Conservation (phyloP, 2,329 filamentous ascomycete species). For the Aspergillus intermedius region DNA sequence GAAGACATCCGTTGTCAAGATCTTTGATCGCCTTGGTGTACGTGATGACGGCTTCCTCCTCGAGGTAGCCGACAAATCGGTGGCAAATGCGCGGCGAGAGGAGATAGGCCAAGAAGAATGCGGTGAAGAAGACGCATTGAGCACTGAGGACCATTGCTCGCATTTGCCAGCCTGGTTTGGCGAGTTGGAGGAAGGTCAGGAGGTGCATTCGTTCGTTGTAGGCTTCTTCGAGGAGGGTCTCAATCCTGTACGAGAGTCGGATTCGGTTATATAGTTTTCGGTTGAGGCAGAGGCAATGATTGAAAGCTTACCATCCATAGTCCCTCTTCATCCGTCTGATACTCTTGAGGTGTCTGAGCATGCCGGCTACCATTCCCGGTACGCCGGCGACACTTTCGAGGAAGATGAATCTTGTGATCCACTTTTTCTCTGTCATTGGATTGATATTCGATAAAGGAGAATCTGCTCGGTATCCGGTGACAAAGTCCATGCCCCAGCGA, state of each 20-base stretch:
- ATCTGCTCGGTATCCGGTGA: slow-evolving; percentile 62
- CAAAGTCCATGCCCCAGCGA: slow-evolving; percentile 73
- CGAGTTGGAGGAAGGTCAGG: slow-evolving; percentile 87
- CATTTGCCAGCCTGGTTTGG: slow-evolving; percentile 82
- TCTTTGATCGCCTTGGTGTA: slow-evolving; percentile 87
- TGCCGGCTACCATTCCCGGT: slow-evolving; percentile 93
- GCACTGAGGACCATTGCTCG: slow-evolving; percentile 82
- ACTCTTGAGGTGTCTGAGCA: slow-evolving; percentile 81
- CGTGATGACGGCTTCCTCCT: slow-evolving; percentile 94
- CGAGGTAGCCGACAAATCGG: slow-evolving; percentile 92
- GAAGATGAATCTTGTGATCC: slow-evolving; percentile 85
- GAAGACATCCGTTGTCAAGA: slow-evolving; percentile 72
- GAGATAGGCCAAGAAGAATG: slow-evolving; percentile 82
- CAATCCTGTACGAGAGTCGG: slow-evolving; percentile 56
- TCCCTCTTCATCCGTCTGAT: slow-evolving; percentile 81
- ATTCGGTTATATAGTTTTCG: not conserved
- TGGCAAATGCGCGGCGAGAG: slow-evolving; percentile 81
- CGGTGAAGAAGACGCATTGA: slow-evolving; percentile 95
- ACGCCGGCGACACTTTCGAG: slow-evolving; percentile 92
- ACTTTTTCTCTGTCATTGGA: slow-evolving; percentile 73
- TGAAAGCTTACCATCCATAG: slow-evolving; percentile 64
- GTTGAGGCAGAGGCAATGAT: not conserved
- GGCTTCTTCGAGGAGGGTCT: slow-evolving; percentile 80
- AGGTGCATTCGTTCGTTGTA: slow-evolving; percentile 95
- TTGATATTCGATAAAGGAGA: slow-evolving; percentile 47